Conservation (phyloP, 208 protist species). For the Novymonas esmeraldas region DNA sequence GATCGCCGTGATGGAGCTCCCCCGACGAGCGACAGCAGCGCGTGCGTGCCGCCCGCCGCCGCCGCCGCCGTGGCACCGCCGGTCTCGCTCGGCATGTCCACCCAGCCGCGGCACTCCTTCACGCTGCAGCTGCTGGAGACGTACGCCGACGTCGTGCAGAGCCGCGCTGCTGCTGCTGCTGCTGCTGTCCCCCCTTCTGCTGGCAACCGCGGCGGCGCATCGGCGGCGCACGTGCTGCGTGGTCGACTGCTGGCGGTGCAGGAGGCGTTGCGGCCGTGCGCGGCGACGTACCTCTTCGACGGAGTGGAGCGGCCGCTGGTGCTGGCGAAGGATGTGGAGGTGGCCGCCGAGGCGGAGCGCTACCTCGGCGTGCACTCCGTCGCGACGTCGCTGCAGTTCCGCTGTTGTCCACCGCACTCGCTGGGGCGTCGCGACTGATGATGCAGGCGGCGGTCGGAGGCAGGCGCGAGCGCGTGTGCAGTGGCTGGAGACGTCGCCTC, state of each 20-base stretch:
- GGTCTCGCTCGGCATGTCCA: slow-evolving; percentile 17
- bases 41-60: neutral
- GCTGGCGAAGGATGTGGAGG: slow-evolving; percentile 46
- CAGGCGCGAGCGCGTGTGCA: neutral
- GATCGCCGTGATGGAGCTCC: too few species aligned
- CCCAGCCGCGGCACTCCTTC: slow-evolving; percentile 10
- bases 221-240: slow-evolving; percentile 14
- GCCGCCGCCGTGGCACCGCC: slow-evolving; percentile 3
- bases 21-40: too few species aligned
- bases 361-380: slow-evolving; percentile 37
- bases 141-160: slow-evolving; percentile 34
- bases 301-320: slow-evolving; percentile 50
- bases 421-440: too few species aligned
- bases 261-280: slow-evolving; percentile 28
- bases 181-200: neutral
- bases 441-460: neutral
- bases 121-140: slow-evolving; percentile 43
- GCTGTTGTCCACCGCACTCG: neutral
- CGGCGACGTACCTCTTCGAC: slow-evolving; percentile 38
- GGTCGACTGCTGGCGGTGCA: slow-evolving; percentile 23
- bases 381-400: slow-evolving; percentile 52
- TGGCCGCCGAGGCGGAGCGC: slow-evolving; percentile 47
- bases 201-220: neutral
- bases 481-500: too few species aligned
- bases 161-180: neutral